phyloP scores from a whole-genome alignment of 805 yeast species.

The Pichia ethanolica region DNA sequence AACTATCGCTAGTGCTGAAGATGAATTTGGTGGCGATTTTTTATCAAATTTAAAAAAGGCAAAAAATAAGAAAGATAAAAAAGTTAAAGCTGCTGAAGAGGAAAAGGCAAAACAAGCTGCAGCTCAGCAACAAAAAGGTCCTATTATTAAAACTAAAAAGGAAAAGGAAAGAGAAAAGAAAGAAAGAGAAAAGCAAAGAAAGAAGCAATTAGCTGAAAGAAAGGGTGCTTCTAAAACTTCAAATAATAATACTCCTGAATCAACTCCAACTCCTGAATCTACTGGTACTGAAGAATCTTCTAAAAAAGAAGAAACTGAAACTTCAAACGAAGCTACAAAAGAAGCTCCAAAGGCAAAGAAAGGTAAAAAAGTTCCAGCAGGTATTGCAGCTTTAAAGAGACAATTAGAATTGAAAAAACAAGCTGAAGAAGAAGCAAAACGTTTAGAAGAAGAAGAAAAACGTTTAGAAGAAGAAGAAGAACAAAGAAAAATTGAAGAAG shows the following conservation, averaged over 20 bases:
- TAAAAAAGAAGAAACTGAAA: slow-evolving; percentile 23
- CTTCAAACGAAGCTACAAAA: slow-evolving; percentile 13
- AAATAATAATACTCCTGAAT: slow-evolving; percentile 12
- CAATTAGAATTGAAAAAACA: slow-evolving; percentile 87
- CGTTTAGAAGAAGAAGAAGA: slow-evolving; percentile 44
- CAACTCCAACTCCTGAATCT: slow-evolving; percentile 36
- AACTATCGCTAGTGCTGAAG: slow-evolving; percentile 30
- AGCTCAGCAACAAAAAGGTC: slow-evolving; percentile 34
- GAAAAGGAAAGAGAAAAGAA: slow-evolving; percentile 94
- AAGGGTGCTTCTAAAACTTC: slow-evolving; percentile 52
- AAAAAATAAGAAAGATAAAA: slow-evolving; percentile 67
- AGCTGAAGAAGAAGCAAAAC: slow-evolving; percentile 74
- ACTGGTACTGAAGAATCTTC: slow-evolving; percentile 26
- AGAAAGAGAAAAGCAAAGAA: slow-evolving; percentile 81
- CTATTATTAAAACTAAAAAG: slow-evolving; percentile 80
- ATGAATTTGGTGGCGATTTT: slow-evolving; percentile 56
- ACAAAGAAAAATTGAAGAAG: slow-evolving; percentile 49
- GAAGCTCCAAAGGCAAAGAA: slow-evolving; percentile 33
- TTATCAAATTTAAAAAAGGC: slow-evolving; percentile 77
- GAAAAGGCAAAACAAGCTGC: slow-evolving; percentile 25
- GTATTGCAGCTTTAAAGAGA: slow-evolving; percentile 82
- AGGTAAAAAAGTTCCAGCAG: slow-evolving; percentile 81
- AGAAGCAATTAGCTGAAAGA: slow-evolving; percentile 83
- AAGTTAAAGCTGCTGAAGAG: slow-evolving; percentile 53
- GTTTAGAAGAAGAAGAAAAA: slow-evolving; percentile 64